Evolutionary conservation across 164 flowering plant species (phyloP).

Genomic region (Umbellularia californica): DNA sequence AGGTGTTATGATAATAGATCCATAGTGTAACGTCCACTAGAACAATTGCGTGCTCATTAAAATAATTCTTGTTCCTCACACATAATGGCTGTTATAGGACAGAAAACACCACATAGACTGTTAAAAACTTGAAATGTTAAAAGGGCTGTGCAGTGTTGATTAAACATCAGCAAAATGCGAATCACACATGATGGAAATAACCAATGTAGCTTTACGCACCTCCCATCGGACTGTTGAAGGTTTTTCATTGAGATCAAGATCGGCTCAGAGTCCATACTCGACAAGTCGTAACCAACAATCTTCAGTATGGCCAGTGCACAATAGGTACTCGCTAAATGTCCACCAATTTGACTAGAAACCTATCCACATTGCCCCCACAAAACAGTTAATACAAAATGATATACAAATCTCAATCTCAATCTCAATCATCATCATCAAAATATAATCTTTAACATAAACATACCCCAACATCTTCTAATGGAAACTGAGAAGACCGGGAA

Average conservation of each 20-base stretch:
- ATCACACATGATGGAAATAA: slow-evolving; percentile 1
- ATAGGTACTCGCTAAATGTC: slow-evolving; percentile 93
- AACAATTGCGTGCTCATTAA: too few species aligned
- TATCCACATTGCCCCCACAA: slow-evolving; percentile 20
- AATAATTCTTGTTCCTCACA: too few species aligned
- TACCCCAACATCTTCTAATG: slow-evolving; percentile 51
- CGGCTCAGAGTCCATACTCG: slow-evolving; percentile 38
- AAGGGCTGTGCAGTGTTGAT: background rate
- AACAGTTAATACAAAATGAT: background rate
- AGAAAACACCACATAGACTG: too few species aligned
- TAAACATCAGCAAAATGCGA: background rate
- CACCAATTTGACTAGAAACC: slow-evolving; percentile 45
- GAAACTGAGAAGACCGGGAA: slow-evolving; percentile 66
- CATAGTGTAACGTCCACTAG: too few species aligned
- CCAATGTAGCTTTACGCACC: slow-evolving; percentile 31
- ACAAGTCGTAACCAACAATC: slow-evolving; percentile 62
- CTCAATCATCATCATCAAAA: too few species aligned
- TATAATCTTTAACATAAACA: background rate
- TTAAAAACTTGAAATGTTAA: background rate
- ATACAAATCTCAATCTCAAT: background rate
- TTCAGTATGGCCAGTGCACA: slow-evolving; percentile 80
- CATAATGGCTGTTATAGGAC: too few species aligned
- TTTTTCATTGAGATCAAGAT: slow-evolving; percentile 64
- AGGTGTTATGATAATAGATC: too few species aligned
- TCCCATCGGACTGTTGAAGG: slow-evolving; percentile 90